These are phyloP conservation scores for Chamaenerion angustifolium DNA, from an alignment of 345 rosid species.

Conservation along the genomic window DNA sequence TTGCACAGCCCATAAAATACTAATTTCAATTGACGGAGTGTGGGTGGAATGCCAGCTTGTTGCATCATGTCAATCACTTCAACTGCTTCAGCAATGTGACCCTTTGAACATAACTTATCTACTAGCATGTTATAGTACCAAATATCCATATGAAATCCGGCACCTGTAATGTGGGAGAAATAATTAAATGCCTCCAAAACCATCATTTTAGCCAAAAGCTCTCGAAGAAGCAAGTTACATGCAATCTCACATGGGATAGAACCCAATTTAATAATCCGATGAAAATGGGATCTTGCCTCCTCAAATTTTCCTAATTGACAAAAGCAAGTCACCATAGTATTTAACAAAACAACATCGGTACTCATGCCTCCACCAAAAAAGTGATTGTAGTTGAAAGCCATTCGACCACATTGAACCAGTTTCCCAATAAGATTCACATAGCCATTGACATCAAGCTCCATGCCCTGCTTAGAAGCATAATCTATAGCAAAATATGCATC, in stretches of 20 bases:
- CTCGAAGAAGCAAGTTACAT: constrained; percentile 26
- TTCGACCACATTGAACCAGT: constrained; percentile 26
- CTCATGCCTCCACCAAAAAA: constrained; percentile 28
- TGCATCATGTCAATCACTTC: constrained; percentile 30
- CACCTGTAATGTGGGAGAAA: constrained; percentile 16
- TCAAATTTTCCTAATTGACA: constrained; percentile 38
- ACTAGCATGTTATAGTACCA: constrained; percentile 33
- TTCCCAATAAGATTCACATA: constrained; percentile 24
- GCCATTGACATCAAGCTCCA: constrained; percentile 26
- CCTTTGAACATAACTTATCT: constrained; percentile 33
- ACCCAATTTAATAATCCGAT: constrained; percentile 24
- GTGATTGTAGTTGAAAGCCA: constrained; percentile 19
- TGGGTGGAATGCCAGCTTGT: constrained; percentile 23
- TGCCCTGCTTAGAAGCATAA: constrained; percentile 22
- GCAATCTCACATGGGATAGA: constrained; percentile 20
- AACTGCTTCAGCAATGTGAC: constrained; percentile 36
- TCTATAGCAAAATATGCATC: constrained; percentile 27
- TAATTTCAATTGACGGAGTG: constrained; percentile 32
- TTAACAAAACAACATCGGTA: constrained; percentile 25
- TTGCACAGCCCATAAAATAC: constrained; percentile 53
- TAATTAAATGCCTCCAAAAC: constrained; percentile 38
- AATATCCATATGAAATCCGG: constrained; percentile 22
- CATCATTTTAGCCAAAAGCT: constrained; percentile 21
- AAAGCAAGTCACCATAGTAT: constrained; percentile 37
- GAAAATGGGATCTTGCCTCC: constrained; percentile 35